phyloP scores from a whole-genome alignment of 805 yeast genomes.

The Torulaspora quercuum region DNA sequence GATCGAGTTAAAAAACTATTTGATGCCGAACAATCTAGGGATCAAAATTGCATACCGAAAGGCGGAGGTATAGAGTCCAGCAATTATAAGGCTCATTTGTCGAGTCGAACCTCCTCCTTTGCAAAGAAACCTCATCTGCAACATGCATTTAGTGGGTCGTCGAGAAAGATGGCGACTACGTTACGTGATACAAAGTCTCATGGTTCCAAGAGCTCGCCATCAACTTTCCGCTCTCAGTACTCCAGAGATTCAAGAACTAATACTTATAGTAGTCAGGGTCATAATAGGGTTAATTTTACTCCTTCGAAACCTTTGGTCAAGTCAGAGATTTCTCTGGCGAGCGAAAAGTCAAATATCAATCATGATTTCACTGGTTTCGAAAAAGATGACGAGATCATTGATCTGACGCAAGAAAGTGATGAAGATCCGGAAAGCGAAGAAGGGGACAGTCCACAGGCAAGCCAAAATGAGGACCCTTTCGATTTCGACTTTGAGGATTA shows the following conservation, averaged over 20 bases:
- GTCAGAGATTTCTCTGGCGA: background rate
- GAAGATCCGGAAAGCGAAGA: constrained; percentile 10
- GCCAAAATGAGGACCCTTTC: constrained; percentile 9
- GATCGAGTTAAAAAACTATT: constrained; percentile 35
- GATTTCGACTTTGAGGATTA: constrained; percentile 26
- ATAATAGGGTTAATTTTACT: constrained; percentile 24
- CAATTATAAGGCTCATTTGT: constrained; percentile 7
- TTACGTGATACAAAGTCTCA: constrained; percentile 25
- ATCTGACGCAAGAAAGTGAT: constrained; percentile 21
- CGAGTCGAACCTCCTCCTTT: constrained; percentile 24
- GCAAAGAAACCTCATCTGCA: constrained; percentile 18
- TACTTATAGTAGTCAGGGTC: constrained; percentile 2
- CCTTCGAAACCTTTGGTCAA: constrained; percentile 29
- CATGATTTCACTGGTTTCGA: constrained; percentile 17
- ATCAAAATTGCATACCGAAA: constrained; percentile 4
- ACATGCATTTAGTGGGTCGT: constrained; percentile 16
- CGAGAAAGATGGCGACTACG: constrained; percentile 35
- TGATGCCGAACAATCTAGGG: constrained; percentile 12
- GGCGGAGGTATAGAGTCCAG: background rate
- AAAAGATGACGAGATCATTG: constrained; percentile 16
- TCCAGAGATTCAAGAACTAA: constrained; percentile 6
- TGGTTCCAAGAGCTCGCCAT: constrained; percentile 5
- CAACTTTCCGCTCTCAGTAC: constrained; percentile 7
- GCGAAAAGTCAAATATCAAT: constrained; percentile 2
- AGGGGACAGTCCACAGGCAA: constrained; percentile 5